Conservation (phyloP, 2,329 filamentous ascomycete species). For the Thermochaetoides dissita region DNA sequence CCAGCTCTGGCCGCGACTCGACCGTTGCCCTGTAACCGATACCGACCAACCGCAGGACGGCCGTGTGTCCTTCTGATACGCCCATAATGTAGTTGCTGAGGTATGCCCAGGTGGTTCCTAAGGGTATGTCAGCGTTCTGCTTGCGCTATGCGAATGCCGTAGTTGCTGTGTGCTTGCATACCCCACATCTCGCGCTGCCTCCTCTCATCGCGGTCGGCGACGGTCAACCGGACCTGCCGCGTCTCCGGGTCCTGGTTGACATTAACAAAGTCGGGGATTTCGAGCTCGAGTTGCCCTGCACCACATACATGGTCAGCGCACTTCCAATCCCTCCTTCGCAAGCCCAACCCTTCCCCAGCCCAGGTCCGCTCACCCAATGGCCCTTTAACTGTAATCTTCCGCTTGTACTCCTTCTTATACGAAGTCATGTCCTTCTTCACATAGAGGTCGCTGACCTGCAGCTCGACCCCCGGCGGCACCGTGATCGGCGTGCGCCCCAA, state of each 20-base stretch:
- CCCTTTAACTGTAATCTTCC: conserved; percentile 62
- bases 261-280: conserved; percentile 65
- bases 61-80: conserved; percentile 91
- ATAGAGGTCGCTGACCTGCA: conserved; percentile 52
- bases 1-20: conserved; percentile 59
- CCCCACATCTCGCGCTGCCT: conserved; percentile 95
- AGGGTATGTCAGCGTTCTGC: conserved; percentile 12
- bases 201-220: conserved; percentile 54
- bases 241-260: conserved; percentile 52
- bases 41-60: conserved; percentile 81
- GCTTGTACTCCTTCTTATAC: conserved; percentile 47
- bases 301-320: conserved; percentile 5
- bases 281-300: conserved; percentile 58
- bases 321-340: background rate
- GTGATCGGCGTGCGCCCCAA: conserved; percentile 71
- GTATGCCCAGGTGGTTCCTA: conserved; percentile 81
- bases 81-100: conserved; percentile 83
- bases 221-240: conserved; percentile 51
- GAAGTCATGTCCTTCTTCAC: conserved; percentile 40
- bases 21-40: conserved; percentile 89
- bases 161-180: conserved; percentile 23
- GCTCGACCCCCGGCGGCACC: conserved; percentile 69
- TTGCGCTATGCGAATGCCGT: background rate
- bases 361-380: conserved; percentile 50
- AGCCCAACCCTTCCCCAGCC: background rate